Conservation (phyloP, 257 asterid species). For the Cruciata laevipes region DNA sequence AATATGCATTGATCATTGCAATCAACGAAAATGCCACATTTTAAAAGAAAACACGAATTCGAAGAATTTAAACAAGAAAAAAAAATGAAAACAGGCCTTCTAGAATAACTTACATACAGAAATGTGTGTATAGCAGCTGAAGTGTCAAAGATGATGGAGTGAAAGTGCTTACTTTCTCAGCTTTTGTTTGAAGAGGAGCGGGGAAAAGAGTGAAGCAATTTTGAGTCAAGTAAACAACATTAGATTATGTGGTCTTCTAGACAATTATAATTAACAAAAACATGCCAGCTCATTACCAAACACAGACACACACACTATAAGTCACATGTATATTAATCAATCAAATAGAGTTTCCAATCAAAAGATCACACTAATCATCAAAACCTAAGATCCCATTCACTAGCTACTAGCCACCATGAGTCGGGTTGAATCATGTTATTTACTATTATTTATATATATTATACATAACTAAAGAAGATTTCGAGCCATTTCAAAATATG, state of each 20-base stretch:
- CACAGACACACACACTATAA: constrained; percentile 4
- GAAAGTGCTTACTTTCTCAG: constrained; percentile 8
- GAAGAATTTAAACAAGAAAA: not conserved
- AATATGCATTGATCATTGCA: not conserved
- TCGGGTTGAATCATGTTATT: no score
- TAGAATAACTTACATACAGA: constrained; percentile 12
- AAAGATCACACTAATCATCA: not conserved
- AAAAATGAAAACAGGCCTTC: not conserved
- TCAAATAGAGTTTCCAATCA: not conserved
- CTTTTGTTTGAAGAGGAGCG: constrained; percentile 7
- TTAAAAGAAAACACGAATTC: not conserved
- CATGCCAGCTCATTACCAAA: constrained; percentile 7
- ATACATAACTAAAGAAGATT: no score
- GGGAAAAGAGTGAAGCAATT: constrained; percentile 5
- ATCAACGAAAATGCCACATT: not conserved
- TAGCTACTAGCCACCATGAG: no score
- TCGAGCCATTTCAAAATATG: no score
- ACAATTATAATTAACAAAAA: constrained; percentile 1
- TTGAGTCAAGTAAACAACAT: constrained; percentile 11
- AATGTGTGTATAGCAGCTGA: not conserved
- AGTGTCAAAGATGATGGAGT: constrained; percentile 11
- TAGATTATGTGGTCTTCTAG: constrained; percentile 7
- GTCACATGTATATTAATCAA: constrained; percentile 11
- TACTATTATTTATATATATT: no score
- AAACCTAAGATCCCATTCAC: not conserved